Evolutionary conservation across 2,329 filamentous ascomycete genomes (phyloP).

Genomic region (Trichoderma gracile): DNA sequence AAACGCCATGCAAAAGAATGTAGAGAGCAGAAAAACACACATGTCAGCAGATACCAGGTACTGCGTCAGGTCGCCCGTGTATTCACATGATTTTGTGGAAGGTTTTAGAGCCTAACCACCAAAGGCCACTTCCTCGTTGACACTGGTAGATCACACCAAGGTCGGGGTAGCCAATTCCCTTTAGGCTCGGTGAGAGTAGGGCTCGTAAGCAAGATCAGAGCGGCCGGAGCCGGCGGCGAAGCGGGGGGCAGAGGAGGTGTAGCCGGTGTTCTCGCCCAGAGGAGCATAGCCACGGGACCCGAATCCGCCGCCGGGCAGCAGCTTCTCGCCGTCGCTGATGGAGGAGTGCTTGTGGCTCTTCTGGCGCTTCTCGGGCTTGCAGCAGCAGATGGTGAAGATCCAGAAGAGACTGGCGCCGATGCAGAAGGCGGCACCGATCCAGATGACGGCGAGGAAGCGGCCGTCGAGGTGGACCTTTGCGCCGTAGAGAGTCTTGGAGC

Average conservation of each 20-base stretch:
- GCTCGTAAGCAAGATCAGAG: slow-evolving; percentile 62
- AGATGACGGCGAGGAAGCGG: slow-evolving; percentile 69
- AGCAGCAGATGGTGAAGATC: slow-evolving; percentile 90
- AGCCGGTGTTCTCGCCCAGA: slow-evolving; percentile 39
- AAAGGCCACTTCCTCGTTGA: background rate
- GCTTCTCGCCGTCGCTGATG: slow-evolving; percentile 52
- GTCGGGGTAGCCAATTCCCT: background rate
- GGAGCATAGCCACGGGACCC: slow-evolving; percentile 39
- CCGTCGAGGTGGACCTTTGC: slow-evolving; percentile 67
- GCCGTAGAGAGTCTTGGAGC: slow-evolving; percentile 68
- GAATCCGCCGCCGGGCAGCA: slow-evolving; percentile 43
- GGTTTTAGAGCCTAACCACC: background rate
- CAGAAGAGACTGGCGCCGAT: slow-evolving; percentile 82
- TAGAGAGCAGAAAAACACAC: slow-evolving; percentile 2
- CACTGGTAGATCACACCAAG: background rate
- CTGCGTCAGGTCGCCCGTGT: background rate
- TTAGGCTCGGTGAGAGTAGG: slow-evolving; percentile 60
- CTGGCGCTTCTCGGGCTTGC: slow-evolving; percentile 53
- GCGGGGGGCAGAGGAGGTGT: slow-evolving; percentile 40
- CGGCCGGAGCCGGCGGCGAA: slow-evolving; percentile 46
- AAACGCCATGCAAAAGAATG: slow-evolving; percentile 27
- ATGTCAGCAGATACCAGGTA: slow-evolving; percentile 4
- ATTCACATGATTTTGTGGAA: background rate
- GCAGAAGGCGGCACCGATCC: slow-evolving; percentile 78
- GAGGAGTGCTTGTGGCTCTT: slow-evolving; percentile 39